Base-by-base conservation (phyloP, 768 basidiomycete genomes). In the Phanerodontia chrysosporium region DNA sequence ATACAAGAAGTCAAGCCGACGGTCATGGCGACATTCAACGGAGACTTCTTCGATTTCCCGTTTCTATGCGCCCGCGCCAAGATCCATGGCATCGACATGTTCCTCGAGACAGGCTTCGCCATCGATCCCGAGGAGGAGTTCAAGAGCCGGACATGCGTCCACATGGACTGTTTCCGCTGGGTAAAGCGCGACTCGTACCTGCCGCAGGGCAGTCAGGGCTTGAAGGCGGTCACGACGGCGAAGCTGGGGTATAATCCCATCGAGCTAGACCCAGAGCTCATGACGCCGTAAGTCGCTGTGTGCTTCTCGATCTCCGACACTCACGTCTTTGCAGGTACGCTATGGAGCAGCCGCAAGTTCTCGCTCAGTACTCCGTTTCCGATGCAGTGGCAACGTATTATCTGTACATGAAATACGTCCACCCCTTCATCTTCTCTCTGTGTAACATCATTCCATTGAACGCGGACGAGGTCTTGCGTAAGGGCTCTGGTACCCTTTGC, bases 371-470 rank as follows among this genome's bases (percentile, higher is more conserved):
- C 74, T 98, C 97, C 65, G 97, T 99, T 27, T 99, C 97, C 72
- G 97, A 99, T 80, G 97, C 97, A 0, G 97, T 98, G 10, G 96
- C 97, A n/a, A 99, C 97, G 1, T 98, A 99, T 72, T 98, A 98
- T 73, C 82, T 99, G 35, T 98, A 99, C 76, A 99, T 98, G 97
- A 99, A 98, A 95, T 99, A 99, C 67, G 95, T 99, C 10, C 95
- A 98, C 69, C 97, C 97, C 0, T 99, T 99, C 81, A 92, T 99
- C 62, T 99, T 99, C 77, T 98, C 97, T 9, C 75, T 99, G 36
- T 98, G 97, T 74, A 99, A 97, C 78, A 99, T 98, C 72, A 98
- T 99, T 65, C 96, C 97, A 12, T 81, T 99, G 55, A 88, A 87
- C 67, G 95, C 97, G 2, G 97, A 99, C 66, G 97, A 99, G 62